Conservation (phyloP, 2,329 filamentous ascomycete species). For the Colletotrichum liriopes region DNA sequence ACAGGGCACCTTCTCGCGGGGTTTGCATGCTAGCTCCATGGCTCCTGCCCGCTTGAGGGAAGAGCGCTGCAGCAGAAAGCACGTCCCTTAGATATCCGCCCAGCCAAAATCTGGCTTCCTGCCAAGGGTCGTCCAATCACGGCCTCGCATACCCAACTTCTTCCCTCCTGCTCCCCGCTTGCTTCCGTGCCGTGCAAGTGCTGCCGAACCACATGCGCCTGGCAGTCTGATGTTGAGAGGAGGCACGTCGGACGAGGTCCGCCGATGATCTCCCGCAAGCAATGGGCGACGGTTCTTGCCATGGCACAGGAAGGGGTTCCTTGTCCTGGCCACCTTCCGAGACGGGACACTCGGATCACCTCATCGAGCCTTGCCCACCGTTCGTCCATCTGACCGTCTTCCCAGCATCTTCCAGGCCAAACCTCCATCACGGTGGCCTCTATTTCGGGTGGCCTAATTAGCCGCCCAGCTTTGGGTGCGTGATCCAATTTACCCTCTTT, state of each 20-base stretch:
- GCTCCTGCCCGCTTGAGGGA: slow-evolving; percentile 16
- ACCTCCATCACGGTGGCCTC: slow-evolving; percentile 2
- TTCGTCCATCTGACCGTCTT: slow-evolving; percentile 30
- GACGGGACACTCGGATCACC: slow-evolving; percentile 25
- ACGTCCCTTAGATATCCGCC: slow-evolving; percentile 33
- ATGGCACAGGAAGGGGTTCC: not conserved
- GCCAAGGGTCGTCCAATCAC: slow-evolving; percentile 18
- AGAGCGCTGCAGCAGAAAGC: slow-evolving; percentile 32
- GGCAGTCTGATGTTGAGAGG: slow-evolving; percentile 15
- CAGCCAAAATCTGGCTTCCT: slow-evolving; percentile 11
- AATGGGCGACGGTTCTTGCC: slow-evolving; percentile 8
- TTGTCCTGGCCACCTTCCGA: slow-evolving; percentile 24
- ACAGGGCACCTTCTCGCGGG: slow-evolving; percentile 39
- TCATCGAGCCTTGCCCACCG: slow-evolving; percentile 5
- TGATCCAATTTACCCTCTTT: slow-evolving; percentile 43
- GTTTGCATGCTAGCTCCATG: slow-evolving; percentile 29
- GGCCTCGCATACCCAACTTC: not conserved
- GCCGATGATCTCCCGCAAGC: slow-evolving; percentile 37
- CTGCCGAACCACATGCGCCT: not conserved
- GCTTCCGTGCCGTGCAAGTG: slow-evolving; percentile 23
- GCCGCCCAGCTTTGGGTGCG: slow-evolving; percentile 33
- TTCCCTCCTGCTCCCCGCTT: slow-evolving; percentile 3
- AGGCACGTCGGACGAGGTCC: slow-evolving; percentile 37
- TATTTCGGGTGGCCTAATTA: slow-evolving; percentile 42
- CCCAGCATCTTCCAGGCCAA: not conserved